A percentile compares a stretch with the other conserved stretches of the same genome.
Evolutionary conservation across 1,139 yeast genomes (phyloP).

Genomic region (Torulaspora globosa): DNA sequence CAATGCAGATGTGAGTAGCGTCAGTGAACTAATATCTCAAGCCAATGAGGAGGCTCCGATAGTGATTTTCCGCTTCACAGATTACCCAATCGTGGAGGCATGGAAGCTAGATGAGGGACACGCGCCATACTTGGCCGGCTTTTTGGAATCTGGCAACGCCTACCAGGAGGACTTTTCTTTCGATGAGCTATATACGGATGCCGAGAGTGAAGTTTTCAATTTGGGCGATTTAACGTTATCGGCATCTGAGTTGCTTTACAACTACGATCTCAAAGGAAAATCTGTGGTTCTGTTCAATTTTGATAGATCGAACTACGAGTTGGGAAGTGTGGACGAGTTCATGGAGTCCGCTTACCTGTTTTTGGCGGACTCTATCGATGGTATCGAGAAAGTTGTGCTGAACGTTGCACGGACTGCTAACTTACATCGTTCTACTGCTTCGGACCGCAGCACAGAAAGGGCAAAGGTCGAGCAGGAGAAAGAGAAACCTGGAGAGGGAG

Average conservation of each 20-base stretch:
- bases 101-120: constrained; percentile 12
- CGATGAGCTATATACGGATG: constrained; percentile 2
- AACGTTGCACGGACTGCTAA: constrained; percentile 11
- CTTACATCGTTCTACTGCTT: neutral
- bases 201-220: constrained; percentile 10
- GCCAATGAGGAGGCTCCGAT: constrained; percentile 24
- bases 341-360: constrained; percentile 25
- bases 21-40: constrained; percentile 12
- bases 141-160: constrained; percentile 17
- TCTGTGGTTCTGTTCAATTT: constrained; percentile 26
- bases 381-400: constrained; percentile 21
- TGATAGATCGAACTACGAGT: constrained; percentile 21
- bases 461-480: constrained; percentile 4
- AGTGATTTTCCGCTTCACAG: constrained; percentile 26
- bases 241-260: constrained; percentile 22
- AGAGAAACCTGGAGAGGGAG: constrained; percentile 7
- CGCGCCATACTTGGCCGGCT: constrained; percentile 22
- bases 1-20: constrained; percentile 6
- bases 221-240: constrained; percentile 20
- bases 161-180: constrained; percentile 6
- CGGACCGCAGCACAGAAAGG: constrained; percentile 4
- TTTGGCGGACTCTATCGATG: constrained; percentile 23
- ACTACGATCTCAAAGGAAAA: constrained; percentile 19
- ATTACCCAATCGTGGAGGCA: constrained; percentile 20
- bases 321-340: constrained; percentile 26